phyloP scores from a whole-genome alignment of 495 filamentous ascomycete species.

The Podospora tetraspora region DNA sequence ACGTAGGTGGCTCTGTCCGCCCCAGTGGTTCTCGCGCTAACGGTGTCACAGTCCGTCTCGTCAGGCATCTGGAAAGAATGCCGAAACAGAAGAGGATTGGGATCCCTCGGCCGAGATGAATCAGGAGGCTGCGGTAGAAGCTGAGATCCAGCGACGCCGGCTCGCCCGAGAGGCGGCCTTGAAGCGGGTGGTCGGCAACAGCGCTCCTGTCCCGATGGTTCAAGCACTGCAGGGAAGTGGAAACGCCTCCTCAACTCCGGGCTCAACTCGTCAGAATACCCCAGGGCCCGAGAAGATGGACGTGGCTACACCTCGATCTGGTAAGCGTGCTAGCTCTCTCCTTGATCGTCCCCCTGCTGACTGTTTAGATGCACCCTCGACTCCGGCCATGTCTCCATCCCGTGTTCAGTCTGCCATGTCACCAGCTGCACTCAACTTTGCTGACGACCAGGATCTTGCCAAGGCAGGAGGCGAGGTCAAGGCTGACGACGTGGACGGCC shows the following conservation, averaged over 20 bases:
- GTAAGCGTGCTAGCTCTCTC: constrained; percentile 24
- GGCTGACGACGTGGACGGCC: constrained; percentile 59
- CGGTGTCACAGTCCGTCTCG: background rate
- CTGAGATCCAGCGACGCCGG: constrained; percentile 78
- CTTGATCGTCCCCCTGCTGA: background rate
- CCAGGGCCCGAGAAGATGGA: constrained; percentile 33
- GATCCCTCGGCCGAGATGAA: constrained; percentile 56
- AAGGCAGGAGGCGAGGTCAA: constrained; percentile 50
- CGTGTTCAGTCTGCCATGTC: constrained; percentile 37
- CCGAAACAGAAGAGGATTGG: constrained; percentile 34
- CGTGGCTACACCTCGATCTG: constrained; percentile 37
- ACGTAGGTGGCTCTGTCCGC: constrained; percentile 11
- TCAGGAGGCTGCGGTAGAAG: constrained; percentile 51
- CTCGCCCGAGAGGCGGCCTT: constrained; percentile 83
- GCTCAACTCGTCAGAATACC: constrained; percentile 41
- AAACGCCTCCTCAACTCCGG: constrained; percentile 52
- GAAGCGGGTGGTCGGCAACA: constrained; percentile 60
- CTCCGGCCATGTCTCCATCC: constrained; percentile 35
- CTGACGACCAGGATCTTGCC: constrained; percentile 59
- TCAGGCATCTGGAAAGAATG: background rate
- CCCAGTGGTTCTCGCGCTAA: constrained; percentile 11
- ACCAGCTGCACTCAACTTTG: constrained; percentile 38
- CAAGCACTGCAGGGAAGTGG: constrained; percentile 66
- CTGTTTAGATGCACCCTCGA: constrained; percentile 21
- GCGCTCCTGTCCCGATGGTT: constrained; percentile 64